Conservation (phyloP, 129 eudicot genomes). For the Scalesia atractyloides region DNA sequence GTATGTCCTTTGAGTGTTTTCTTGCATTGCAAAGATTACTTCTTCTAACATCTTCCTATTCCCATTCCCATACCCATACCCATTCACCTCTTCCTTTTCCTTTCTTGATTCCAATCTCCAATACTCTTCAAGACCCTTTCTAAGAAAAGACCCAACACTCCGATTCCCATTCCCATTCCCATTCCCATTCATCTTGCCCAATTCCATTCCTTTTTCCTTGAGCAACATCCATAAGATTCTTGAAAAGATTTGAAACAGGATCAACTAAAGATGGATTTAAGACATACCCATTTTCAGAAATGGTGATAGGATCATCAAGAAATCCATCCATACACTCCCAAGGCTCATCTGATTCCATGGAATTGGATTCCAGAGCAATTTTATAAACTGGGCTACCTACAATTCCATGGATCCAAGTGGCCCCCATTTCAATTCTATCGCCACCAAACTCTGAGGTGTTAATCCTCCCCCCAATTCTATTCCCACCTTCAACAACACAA, state of each 20-base stretch:
- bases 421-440: constrained; percentile 83
- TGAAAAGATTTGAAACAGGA: constrained; percentile 55
- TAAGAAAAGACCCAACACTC: constrained; percentile 67
- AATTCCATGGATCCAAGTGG: constrained; percentile 98
- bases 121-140: constrained; percentile 53
- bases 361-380: constrained; percentile 60
- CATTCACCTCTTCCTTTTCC: constrained; percentile 10
- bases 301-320: constrained; percentile 53
- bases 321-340: constrained; percentile 96
- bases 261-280: constrained; percentile 54
- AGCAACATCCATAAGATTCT: constrained; percentile 60
- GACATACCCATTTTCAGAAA: constrained; percentile 66
- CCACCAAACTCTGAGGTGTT: constrained; percentile 81
- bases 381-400: constrained; percentile 75
- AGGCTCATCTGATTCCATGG: constrained; percentile 60
- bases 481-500: constrained; percentile 77
- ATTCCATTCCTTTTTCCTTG: constrained; percentile 45
- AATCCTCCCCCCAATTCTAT: constrained; percentile 83
- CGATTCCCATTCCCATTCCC: constrained; percentile 12
- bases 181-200: constrained; percentile 10
- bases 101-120: constrained; percentile 41
- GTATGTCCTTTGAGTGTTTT: constrained; percentile 69
- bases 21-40: constrained; percentile 75
- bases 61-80: constrained; percentile 36
- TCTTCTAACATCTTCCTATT: constrained; percentile 56